These are phyloP conservation scores for Apiospora saccharicola DNA, from an alignment of 2,329 filamentous ascomycete genomes.

Conservation along the genomic window DNA sequence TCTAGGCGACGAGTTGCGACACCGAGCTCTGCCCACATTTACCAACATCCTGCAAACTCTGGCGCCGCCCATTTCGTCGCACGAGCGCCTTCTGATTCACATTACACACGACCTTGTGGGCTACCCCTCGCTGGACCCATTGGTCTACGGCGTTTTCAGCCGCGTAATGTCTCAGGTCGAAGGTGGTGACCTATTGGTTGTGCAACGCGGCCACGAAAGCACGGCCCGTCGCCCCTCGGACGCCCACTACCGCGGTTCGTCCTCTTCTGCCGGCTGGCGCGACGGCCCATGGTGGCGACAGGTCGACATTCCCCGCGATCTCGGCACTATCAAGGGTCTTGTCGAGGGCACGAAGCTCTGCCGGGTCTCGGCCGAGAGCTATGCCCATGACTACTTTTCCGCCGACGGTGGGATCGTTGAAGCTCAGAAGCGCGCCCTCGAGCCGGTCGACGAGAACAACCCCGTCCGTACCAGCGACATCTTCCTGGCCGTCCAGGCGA, in stretches of 20 bases:
- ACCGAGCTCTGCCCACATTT: conserved; percentile 91
- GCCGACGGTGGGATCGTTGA: conserved; percentile 79
- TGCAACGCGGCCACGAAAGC: conserved; percentile 91
- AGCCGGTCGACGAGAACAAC: conserved; percentile 82
- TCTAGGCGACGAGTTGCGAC: conserved; percentile 83
- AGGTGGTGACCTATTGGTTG: conserved; percentile 91
- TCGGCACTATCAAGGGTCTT: conserved; percentile 81
- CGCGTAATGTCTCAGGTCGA: conserved; percentile 99
- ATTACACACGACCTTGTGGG: conserved; percentile 95
- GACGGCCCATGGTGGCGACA: conserved; percentile 98
- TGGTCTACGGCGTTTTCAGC: conserved; percentile 90
- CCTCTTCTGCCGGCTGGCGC: conserved; percentile 75
- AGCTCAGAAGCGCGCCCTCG: conserved; percentile 80
- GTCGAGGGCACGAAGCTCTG: conserved; percentile 91
- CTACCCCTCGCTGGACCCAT: conserved; percentile 91
- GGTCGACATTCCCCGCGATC: conserved; percentile 71
- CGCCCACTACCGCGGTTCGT: conserved; percentile 57
- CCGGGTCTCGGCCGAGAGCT: conserved; percentile 86
- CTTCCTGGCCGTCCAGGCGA: conserved; percentile 93
- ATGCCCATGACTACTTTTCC: conserved; percentile 85
- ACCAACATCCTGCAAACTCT: conserved; percentile 94
- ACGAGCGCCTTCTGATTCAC: conserved; percentile 96
- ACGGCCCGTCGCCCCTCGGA: conserved; percentile 72
- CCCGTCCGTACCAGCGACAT: conserved; percentile 93
- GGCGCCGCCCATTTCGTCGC: conserved; percentile 93